These are phyloP conservation scores for Citrus glauca DNA, from an alignment of 345 rosid species.

Conservation along the genomic window DNA sequence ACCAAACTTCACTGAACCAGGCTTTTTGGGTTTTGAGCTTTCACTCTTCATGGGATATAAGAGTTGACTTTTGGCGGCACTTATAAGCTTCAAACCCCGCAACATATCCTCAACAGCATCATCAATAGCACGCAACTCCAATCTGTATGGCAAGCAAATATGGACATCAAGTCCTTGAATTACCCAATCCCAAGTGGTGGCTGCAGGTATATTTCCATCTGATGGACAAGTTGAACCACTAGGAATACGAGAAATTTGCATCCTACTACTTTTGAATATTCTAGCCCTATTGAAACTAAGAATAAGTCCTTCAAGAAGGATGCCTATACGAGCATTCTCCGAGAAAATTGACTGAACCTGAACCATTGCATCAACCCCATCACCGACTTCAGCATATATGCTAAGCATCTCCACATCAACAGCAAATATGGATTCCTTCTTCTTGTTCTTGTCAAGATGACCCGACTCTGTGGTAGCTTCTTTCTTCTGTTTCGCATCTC, in stretches of 20 bases:
- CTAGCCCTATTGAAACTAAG: constrained; percentile 71
- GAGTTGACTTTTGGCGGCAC: constrained; percentile 59
- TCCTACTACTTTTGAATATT: constrained; percentile 74
- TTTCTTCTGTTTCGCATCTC: constrained; percentile 39
- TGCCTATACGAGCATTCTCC: constrained; percentile 91
- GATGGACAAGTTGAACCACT: constrained; percentile 44
- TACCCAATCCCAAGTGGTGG: constrained; percentile 72
- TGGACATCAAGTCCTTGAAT: constrained; percentile 91
- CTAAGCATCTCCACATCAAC: constrained; percentile 82
- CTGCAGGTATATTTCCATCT: constrained; percentile 42
- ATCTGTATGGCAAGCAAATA: constrained; percentile 79
- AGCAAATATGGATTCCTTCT: constrained; percentile 90
- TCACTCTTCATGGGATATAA: constrained; percentile 59
- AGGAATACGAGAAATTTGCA: constrained; percentile 94
- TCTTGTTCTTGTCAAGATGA: constrained; percentile 55
- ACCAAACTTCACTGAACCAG: constrained; percentile 69
- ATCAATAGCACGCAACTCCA: constrained; percentile 94
- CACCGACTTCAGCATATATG: constrained; percentile 84
- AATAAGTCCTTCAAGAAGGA: constrained; percentile 88
- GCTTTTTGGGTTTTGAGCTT: constrained; percentile 62
- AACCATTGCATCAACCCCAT: constrained; percentile 76
- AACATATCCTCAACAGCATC: constrained; percentile 94
- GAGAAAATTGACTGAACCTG: constrained; percentile 96
- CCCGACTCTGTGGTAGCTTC: constrained; percentile 39
- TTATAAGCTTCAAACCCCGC: constrained; percentile 74